Base-by-base conservation (phyloP, 306 rosid species). In the Notholithocarpus densiflorus region DNA sequence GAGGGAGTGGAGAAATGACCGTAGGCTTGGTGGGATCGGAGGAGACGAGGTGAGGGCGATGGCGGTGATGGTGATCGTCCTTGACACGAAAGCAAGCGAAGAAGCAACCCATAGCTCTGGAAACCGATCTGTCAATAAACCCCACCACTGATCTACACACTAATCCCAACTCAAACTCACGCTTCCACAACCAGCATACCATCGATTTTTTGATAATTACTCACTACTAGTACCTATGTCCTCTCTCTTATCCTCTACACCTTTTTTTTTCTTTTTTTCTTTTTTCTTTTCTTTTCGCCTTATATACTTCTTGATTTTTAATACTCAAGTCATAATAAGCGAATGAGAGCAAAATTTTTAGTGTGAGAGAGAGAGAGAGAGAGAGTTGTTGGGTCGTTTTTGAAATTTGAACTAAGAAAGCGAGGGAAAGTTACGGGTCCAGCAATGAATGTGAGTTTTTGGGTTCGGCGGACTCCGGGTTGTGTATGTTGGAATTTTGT, bases 21-120 rank as follows among this genome's bases (percentile, higher is more conserved):
- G 53, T 48, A 48, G 53, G 53, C 53, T 48, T 48, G 68, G 85
- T 55, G 23, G 79, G 73, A 48, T 74, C 68, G 43, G 93, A 85
- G 29, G 90, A 75, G 37, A 72, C 78, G 32, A 86, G 84, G 19
- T 82, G 86, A 5, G 89, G 31, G 0, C 84, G 75, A 4, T 82
- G 82, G 57, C 65, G 87, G 55, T 71, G 45, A 8, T 40, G 84
- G 31, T 80, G 88, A 68, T 79, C 80, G 18, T 93, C 92, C 71
- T 85, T 84, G 88, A 73, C 78, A 51, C 94, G 82, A 75, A 96
- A 89, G 84, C 98, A 93, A 56, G 85, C 88, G 53, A 93, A 84
- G 92, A 96, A 93, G 75, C 99, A 96, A n/a, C 94, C 90, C 99
- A 96, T 96, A 45, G 84, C 90, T 60, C 75, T 74, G 32, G 86